Conservation (phyloP, 2,329 filamentous ascomycete species). For the Alternaria longipes region DNA sequence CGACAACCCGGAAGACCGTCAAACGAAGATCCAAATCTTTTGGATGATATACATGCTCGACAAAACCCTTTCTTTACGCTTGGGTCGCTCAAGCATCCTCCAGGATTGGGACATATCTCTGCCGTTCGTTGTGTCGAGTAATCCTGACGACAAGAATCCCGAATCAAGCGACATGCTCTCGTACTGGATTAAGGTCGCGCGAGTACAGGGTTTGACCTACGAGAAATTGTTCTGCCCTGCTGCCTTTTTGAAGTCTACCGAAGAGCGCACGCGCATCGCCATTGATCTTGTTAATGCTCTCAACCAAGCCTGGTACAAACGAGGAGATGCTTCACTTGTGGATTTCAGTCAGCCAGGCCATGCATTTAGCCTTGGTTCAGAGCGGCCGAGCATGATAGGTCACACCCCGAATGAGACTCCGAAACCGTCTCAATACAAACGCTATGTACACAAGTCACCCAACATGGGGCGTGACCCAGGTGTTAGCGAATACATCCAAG, state of each 20-base stretch:
- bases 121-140: constrained; percentile 25
- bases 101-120: constrained; percentile 53
- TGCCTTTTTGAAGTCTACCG: constrained; percentile 37
- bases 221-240: constrained; percentile 51
- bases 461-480: constrained; percentile 4
- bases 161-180: constrained; percentile 35
- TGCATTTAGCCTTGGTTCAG: constrained; percentile 1
- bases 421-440: constrained; percentile 34
- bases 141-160: constrained; percentile 9
- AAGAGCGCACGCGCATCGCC: constrained; percentile 40
- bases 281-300: constrained; percentile 38
- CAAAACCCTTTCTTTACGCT: constrained; percentile 50
- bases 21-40: constrained; percentile 45
- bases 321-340: constrained; percentile 34
- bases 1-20: constrained; percentile 40
- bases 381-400: constrained; percentile 7
- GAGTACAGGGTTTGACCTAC: constrained; percentile 48
- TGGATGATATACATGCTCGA: constrained; percentile 53
- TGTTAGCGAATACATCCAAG: constrained; percentile 22
- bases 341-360: constrained; percentile 11
- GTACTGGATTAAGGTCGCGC: constrained; percentile 48
- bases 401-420: constrained; percentile 36
- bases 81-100: constrained; percentile 49
- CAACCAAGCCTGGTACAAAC: constrained; percentile 41
- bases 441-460: constrained; percentile 10